Conservation (phyloP, 169 alveolate genomes). For the Theileria sp. region DNA sequence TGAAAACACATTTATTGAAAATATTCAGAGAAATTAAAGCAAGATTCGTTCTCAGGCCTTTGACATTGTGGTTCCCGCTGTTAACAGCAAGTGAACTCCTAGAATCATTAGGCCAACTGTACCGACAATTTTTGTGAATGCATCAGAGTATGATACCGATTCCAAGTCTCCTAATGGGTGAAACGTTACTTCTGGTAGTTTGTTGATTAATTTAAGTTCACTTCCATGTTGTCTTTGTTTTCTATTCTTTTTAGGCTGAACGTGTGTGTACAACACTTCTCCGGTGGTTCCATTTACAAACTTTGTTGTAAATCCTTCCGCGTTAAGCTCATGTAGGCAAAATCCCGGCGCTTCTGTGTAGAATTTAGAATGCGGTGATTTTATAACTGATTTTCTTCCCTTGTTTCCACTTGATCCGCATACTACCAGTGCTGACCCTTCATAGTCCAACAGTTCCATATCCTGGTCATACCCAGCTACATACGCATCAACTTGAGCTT, state of each 20-base stretch:
- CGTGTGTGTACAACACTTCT: conserved; percentile 72
- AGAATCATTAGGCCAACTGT: conserved; percentile 80
- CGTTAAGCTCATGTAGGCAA: conserved; percentile 79
- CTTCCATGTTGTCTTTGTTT: conserved; percentile 62
- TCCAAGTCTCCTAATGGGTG: conserved; percentile 79
- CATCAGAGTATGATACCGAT: conserved; percentile 75
- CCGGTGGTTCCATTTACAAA: conserved; percentile 79
- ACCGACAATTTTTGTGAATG: conserved; percentile 81
- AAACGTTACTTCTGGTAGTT: conserved; percentile 74
- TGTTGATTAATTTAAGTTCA: conserved; percentile 67
- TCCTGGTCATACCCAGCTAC: conserved; percentile 86
- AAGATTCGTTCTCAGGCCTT: conserved; percentile 25
- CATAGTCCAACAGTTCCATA: conserved; percentile 76
- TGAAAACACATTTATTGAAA: background rate
- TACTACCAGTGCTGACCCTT: conserved; percentile 67
- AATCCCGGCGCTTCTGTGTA: conserved; percentile 80
- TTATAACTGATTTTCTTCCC: conserved; percentile 66
- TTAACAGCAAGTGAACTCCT: conserved; percentile 40
- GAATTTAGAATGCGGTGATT: conserved; percentile 66
- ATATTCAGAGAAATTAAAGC: background rate
- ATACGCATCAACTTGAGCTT: conserved; percentile 86
- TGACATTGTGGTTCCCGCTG: conserved; percentile 54
- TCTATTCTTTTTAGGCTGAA: conserved; percentile 69
- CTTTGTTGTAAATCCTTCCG: conserved; percentile 77
- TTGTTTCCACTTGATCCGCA: conserved; percentile 82